phyloP scores from a whole-genome alignment of 352 stramenopile species.

The Globisporangium paroecandrum region DNA sequence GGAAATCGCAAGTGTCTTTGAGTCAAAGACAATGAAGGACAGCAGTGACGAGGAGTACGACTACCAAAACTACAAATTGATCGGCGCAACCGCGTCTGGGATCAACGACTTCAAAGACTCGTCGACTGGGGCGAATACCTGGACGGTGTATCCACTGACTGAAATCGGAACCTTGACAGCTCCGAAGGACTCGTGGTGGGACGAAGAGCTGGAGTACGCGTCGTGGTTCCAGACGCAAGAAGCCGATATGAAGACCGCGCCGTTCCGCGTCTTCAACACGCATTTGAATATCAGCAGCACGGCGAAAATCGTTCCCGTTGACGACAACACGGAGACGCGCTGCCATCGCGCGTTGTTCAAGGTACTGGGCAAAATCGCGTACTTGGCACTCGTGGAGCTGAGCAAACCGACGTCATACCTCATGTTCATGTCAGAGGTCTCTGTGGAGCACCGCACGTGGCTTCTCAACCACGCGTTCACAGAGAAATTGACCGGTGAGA shows the following conservation, averaged over 20 bases:
- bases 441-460: slow-evolving; percentile 29
- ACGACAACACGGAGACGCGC: slow-evolving; percentile 27
- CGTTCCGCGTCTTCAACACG: slow-evolving; percentile 27
- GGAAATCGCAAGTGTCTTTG: slow-evolving; percentile 32
- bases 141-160: slow-evolving; percentile 27
- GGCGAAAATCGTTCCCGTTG: slow-evolving; percentile 5
- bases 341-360: slow-evolving; percentile 48
- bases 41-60: slow-evolving; percentile 12
- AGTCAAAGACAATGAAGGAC: background rate
- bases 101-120: slow-evolving; percentile 40
- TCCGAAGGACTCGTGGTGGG: slow-evolving; percentile 25
- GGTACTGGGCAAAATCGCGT: slow-evolving; percentile 34
- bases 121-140: slow-evolving; percentile 23
- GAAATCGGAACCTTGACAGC: slow-evolving; percentile 16
- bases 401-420: slow-evolving; percentile 39
- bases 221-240: slow-evolving; percentile 32
- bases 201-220: slow-evolving; percentile 29
- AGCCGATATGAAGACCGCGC: slow-evolving; percentile 15
- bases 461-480: slow-evolving; percentile 29
- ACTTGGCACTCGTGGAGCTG: slow-evolving; percentile 30
- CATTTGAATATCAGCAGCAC: slow-evolving; percentile 21
- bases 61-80: slow-evolving; percentile 33
- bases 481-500: slow-evolving; percentile 31
- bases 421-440: slow-evolving; percentile 45
- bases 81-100: slow-evolving; percentile 29